Evolutionary conservation across 768 basidiomycete species (phyloP).

Genomic region (Panaeolus papilionaceus): DNA sequence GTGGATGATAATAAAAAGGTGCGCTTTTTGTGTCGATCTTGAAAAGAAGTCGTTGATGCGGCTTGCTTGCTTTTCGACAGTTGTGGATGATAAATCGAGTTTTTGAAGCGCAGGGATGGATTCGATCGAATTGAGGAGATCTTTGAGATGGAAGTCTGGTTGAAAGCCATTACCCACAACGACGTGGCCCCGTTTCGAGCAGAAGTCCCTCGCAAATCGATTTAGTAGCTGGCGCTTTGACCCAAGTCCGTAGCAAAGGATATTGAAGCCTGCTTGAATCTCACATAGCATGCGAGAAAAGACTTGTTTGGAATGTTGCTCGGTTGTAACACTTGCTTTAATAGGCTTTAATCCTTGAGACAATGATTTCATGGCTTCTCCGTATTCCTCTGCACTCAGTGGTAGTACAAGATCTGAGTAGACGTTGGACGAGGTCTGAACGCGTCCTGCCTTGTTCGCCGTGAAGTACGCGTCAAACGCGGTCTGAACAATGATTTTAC

Average conservation of each 20-base stretch:
- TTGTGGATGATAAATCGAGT: constrained; percentile 41
- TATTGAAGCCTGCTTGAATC: constrained; percentile 83
- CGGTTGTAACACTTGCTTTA: constrained; percentile 39
- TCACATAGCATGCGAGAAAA: constrained; percentile 74
- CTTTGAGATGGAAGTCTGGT: constrained; percentile 69
- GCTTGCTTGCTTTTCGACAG: constrained; percentile 66
- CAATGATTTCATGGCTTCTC: constrained; percentile 42
- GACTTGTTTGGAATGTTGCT: constrained; percentile 40
- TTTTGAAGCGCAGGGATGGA: constrained; percentile 48
- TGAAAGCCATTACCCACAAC: constrained; percentile 83
- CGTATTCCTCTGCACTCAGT: constrained; percentile 69
- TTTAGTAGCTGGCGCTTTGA: constrained; percentile 85
- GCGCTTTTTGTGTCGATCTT: constrained; percentile 39
- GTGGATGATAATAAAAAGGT: constrained; percentile 84
- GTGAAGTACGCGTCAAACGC: constrained; percentile 89
- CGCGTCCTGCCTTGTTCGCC: constrained; percentile 57
- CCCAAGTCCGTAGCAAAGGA: constrained; percentile 89
- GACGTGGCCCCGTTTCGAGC: constrained; percentile 70
- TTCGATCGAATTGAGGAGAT: constrained; percentile 69
- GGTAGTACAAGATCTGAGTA: constrained; percentile 81
- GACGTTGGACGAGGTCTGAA: constrained; percentile 78
- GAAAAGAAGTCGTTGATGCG: constrained; percentile 72
- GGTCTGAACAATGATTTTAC: constrained; percentile 59
- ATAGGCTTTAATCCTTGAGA: constrained; percentile 37
- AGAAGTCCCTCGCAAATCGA: constrained; percentile 65